Percentiles rank a stretch among this genome's conserved stretches.
Evolutionary conservation across 148 eudicot species (phyloP).

Genomic region (Cornus suecica): DNA sequence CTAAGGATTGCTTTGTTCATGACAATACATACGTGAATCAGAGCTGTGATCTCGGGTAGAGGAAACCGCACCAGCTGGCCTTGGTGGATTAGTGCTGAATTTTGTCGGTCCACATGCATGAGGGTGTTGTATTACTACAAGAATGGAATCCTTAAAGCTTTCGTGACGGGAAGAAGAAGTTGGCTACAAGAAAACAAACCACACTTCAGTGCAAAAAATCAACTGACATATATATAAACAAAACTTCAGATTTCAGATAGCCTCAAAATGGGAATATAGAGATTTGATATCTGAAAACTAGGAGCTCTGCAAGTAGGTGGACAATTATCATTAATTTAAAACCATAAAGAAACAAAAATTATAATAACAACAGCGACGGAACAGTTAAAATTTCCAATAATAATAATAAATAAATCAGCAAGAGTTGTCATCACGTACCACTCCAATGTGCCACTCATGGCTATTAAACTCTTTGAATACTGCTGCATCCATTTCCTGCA

Average conservation of each 20-base stretch:
- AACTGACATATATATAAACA: not conserved
- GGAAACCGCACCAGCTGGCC: slow-evolving; percentile 12
- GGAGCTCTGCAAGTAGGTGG: not conserved
- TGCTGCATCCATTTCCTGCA: slow-evolving; percentile 90
- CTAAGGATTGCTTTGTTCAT: not conserved
- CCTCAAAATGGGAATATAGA: too few species aligned
- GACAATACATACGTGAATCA: not conserved
- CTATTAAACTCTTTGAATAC: slow-evolving; percentile 60
- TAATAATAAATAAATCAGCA: not conserved
- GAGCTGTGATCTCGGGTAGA: not conserved
- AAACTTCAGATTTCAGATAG: not conserved
- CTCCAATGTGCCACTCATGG: slow-evolving; percentile 88
- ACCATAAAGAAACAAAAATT: too few species aligned
- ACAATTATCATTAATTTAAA: not conserved
- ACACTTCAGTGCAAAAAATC: not conserved
- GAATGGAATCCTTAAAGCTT: slow-evolving; percentile 43
- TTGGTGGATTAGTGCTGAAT: slow-evolving; percentile 7
- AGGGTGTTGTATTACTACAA: slow-evolving; percentile 86
- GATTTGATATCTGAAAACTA: not conserved
- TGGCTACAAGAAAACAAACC: slow-evolving; percentile 46
- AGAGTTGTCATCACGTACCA: slow-evolving; percentile 51
- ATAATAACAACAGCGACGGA: too few species aligned
- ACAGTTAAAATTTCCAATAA: too few species aligned
- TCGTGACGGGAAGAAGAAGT: slow-evolving; percentile 33
- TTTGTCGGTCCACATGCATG: slow-evolving; percentile 27